Percentiles rank a stretch among this genome's conserved stretches.
Evolutionary conservation across 495 filamentous ascomycete genomes (phyloP).

Genomic region (Sphaerosporella brunnea): DNA sequence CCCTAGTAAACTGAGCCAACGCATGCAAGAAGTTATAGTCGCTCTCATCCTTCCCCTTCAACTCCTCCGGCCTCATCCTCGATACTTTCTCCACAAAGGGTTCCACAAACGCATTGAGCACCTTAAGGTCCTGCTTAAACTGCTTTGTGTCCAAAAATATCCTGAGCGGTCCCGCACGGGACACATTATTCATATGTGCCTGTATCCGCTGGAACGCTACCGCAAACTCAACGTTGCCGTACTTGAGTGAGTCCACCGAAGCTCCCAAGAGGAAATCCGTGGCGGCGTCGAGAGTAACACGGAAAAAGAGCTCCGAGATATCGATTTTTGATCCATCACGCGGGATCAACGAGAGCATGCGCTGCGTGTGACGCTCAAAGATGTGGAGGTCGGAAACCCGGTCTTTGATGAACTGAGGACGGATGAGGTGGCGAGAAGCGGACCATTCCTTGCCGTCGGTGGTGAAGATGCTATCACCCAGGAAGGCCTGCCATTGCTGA

Average conservation of each 20-base stretch:
- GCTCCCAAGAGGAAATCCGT: constrained; percentile 78
- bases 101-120: constrained; percentile 57
- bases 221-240: constrained; percentile 35
- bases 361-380: constrained; percentile 59
- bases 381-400: constrained; percentile 62
- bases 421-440: constrained; percentile 45
- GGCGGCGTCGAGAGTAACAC: constrained; percentile 63
- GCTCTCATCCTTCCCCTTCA: constrained; percentile 45
- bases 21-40: constrained; percentile 70
- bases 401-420: constrained; percentile 70
- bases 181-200: constrained; percentile 42
- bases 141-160: constrained; percentile 36
- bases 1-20: constrained; percentile 54
- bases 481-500: constrained; percentile 49
- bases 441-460: constrained; percentile 65
- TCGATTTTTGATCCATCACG: constrained; percentile 43
- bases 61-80: constrained; percentile 39
- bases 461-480: constrained; percentile 64
- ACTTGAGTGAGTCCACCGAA: constrained; percentile 49
- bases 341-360: constrained; percentile 40
- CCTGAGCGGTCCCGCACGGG: constrained; percentile 36
- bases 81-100: constrained; percentile 53
- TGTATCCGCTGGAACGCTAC: constrained; percentile 59
- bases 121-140: constrained; percentile 44
- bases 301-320: constrained; percentile 54